phyloP scores from a whole-genome alignment of 1,139 yeast genomes.

The Arxiozyma heterogenica region DNA sequence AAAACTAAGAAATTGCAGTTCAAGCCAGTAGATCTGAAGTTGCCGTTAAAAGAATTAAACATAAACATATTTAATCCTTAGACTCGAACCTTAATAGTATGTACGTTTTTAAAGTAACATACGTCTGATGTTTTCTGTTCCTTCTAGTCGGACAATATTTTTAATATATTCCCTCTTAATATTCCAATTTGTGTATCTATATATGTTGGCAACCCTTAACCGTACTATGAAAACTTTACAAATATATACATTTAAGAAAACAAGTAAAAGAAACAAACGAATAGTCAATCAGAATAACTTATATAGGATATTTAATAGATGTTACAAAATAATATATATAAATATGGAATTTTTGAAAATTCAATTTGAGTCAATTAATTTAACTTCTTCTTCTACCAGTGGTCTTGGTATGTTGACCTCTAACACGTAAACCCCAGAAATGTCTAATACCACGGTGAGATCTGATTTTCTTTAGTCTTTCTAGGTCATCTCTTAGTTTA shows the following conservation, averaged over 20 bases:
- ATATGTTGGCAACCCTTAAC: background rate
- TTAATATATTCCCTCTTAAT: background rate
- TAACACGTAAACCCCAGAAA: constrained; percentile 94
- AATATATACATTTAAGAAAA: background rate
- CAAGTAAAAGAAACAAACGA: background rate
- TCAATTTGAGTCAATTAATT: constrained; percentile 7
- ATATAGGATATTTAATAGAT: background rate
- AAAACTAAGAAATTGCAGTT: constrained; percentile 10
- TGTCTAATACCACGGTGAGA: constrained; percentile 99
- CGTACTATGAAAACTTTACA: background rate
- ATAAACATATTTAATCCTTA: constrained; percentile 13
- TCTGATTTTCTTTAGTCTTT: constrained; percentile 99
- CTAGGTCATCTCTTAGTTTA: constrained; percentile 99
- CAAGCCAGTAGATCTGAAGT: constrained; percentile 8
- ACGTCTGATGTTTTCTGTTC: background rate
- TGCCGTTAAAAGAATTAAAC: constrained; percentile 16
- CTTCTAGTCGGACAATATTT: background rate
- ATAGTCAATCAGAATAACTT: background rate
- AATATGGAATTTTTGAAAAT: background rate
- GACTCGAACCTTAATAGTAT: background rate
- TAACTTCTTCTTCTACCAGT: constrained; percentile 74
- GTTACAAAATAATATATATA: background rate
- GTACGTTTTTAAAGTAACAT: background rate
- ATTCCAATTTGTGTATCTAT: background rate
- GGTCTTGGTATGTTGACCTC: constrained; percentile 99